phyloP scores from a whole-genome alignment of 129 eudicot genomes.

The Apium graveolens region DNA sequence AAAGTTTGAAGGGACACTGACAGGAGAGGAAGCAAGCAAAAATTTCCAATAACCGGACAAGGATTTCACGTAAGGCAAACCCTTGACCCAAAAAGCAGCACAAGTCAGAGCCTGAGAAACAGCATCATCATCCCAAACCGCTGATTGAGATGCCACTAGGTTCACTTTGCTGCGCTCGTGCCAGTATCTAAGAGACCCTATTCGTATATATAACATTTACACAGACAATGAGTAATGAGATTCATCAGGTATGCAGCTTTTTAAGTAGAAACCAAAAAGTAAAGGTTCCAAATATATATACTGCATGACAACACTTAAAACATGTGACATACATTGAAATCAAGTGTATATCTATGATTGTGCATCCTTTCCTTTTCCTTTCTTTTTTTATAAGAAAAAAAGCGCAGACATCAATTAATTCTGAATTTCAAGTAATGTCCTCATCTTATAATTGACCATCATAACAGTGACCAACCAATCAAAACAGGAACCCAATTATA shows the following conservation, averaged over 20 bases:
- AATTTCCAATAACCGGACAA: conserved; percentile 88
- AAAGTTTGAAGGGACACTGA: conserved; percentile 46
- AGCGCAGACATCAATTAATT: background rate
- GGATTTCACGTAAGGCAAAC: conserved; percentile 74
- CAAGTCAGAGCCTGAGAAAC: conserved; percentile 68
- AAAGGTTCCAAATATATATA: background rate
- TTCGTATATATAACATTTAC: conserved; percentile 7
- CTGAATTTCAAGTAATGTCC: background rate
- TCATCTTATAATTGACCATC: background rate
- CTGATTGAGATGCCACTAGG: conserved; percentile 51
- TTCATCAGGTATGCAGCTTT: background rate
- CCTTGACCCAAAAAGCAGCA: conserved; percentile 85
- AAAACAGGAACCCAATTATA: background rate
- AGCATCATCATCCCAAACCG: conserved; percentile 91
- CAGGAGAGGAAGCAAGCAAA: conserved; percentile 57
- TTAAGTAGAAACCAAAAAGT: background rate
- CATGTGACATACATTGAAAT: background rate
- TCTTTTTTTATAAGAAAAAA: too few species aligned
- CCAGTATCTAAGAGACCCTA: conserved; percentile 91
- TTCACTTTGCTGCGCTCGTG: conserved; percentile 71
- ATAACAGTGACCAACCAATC: background rate
- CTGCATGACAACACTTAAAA: background rate
- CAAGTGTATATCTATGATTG: background rate
- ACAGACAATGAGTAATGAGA: background rate
- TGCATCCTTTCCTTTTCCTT: background rate